Conservation (phyloP, 371 early-diverging fungal genomes). For the Mucor piriformis region DNA sequence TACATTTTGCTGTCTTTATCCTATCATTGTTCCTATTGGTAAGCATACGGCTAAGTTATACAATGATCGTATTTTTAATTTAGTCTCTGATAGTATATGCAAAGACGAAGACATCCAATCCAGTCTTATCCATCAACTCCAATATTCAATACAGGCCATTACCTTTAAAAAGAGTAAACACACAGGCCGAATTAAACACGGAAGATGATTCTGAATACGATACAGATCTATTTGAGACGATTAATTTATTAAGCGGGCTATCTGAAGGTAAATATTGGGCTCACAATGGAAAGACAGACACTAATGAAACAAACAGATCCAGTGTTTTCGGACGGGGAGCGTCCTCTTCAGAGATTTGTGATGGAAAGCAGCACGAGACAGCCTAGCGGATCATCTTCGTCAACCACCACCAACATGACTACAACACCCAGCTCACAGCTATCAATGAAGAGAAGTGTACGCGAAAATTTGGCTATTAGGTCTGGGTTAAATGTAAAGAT, state of each 20-base stretch:
- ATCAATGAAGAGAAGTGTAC: conserved; percentile 50
- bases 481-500: conserved; percentile 66
- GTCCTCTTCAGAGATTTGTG: conserved; percentile 39
- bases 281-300: background rate
- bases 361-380: conserved; percentile 39
- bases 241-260: conserved; percentile 62
- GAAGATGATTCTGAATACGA: conserved; percentile 55
- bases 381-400: conserved; percentile 12
- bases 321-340: conserved; percentile 21
- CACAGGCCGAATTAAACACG: conserved; percentile 5
- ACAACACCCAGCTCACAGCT: conserved; percentile 23
- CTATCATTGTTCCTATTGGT: conserved; percentile 65
- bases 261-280: conserved; percentile 45
- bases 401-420: conserved; percentile 25
- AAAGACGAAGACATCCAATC: conserved; percentile 44
- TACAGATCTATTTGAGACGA: conserved; percentile 59
- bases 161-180: conserved; percentile 30
- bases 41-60: conserved; percentile 15
- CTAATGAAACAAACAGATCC: conserved; percentile 25
- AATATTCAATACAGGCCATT: conserved; percentile 55
- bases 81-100: conserved; percentile 38
- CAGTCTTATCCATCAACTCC: conserved; percentile 42
- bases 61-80: background rate
- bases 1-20: conserved; percentile 58
- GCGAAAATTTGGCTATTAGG: conserved; percentile 54